These are phyloP conservation scores for Calycina marina DNA, from an alignment of 2,329 filamentous ascomycete species.

Conservation along the genomic window DNA sequence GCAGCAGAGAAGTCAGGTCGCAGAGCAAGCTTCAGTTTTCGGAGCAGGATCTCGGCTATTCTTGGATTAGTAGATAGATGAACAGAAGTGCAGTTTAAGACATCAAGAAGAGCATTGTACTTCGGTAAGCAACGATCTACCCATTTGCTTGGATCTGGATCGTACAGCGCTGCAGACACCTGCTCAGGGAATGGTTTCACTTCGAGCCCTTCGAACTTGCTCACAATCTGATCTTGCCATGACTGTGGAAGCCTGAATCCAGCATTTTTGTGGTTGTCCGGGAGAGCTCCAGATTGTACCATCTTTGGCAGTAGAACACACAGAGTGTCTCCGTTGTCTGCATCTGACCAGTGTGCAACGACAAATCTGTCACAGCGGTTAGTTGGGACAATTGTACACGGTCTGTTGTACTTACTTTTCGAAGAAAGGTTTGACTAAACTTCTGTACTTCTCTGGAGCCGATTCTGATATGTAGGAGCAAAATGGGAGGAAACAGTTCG, in stretches of 20 bases:
- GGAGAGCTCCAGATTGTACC: conserved; percentile 40
- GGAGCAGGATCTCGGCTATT: conserved; percentile 49
- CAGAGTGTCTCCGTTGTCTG: conserved; percentile 49
- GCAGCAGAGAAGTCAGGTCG: conserved; percentile 42
- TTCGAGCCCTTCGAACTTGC: conserved; percentile 52
- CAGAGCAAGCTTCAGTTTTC: conserved; percentile 51
- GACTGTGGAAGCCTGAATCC: conserved; percentile 43
- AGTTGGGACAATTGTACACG: not conserved
- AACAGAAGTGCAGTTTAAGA: conserved; percentile 45
- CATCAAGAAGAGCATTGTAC: conserved; percentile 50
- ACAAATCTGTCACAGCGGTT: conserved; percentile 44
- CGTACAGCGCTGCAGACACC: conserved; percentile 33
- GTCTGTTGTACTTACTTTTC: conserved; percentile 54
- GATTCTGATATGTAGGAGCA: conserved; percentile 69
- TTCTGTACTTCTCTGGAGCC: conserved; percentile 58
- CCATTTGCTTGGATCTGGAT: conserved; percentile 48
- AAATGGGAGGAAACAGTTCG: conserved; percentile 67
- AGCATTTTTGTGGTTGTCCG: conserved; percentile 35
- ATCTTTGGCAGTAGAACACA: conserved; percentile 56
- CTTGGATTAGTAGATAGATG: conserved; percentile 52
- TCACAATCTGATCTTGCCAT: conserved; percentile 61
- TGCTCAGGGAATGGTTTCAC: conserved; percentile 50
- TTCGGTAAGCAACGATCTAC: conserved; percentile 49
- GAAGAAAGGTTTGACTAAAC: conserved; percentile 66
- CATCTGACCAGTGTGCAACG: conserved; percentile 54